Conservation (phyloP, 1,139 yeast species). For the Diutina neorugosa region DNA sequence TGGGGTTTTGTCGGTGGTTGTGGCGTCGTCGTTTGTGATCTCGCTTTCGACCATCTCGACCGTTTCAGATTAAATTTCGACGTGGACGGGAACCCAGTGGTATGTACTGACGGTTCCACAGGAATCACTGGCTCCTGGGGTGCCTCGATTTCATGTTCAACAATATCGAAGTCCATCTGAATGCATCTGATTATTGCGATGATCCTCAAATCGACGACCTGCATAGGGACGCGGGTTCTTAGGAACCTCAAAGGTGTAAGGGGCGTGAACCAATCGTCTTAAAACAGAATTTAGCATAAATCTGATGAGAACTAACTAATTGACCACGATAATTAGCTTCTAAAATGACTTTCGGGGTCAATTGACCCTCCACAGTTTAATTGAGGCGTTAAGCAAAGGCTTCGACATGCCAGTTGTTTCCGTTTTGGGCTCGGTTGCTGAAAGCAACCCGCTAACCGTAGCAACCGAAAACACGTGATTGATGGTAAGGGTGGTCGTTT, state of each 20-base stretch:
- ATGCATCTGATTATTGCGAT: background rate
- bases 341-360: background rate
- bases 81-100: constrained; percentile 31
- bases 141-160: constrained; percentile 45
- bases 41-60: constrained; percentile 13
- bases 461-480: background rate
- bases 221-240: background rate
- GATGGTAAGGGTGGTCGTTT: background rate
- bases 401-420: background rate
- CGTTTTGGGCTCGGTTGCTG: background rate
- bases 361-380: background rate
- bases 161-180: constrained; percentile 61
- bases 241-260: background rate
- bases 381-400: background rate
- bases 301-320: too few relatives aligned
- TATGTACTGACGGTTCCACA: constrained; percentile 8
- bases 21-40: constrained; percentile 6
- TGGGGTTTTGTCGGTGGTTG: background rate
- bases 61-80: constrained; percentile 11
- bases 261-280: background rate
- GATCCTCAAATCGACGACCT: background rate
- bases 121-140: constrained; percentile 25
- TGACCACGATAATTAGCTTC: background rate
- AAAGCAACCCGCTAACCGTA: background rate
- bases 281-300: background rate